Conservation (phyloP, 2,329 filamentous ascomycete genomes). For the Thelonectria olida region DNA sequence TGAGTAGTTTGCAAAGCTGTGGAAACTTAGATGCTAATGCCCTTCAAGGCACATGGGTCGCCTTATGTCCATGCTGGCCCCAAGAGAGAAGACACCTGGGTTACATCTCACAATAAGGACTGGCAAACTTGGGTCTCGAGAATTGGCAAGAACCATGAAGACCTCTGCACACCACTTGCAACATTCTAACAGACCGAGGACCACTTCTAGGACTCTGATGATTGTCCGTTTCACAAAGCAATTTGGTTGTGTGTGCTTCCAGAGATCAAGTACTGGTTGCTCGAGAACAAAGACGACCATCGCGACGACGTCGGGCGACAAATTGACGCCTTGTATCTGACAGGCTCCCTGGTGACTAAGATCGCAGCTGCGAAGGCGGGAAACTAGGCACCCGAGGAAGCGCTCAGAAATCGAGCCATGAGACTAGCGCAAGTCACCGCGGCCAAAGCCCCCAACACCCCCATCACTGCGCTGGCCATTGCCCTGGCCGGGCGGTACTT, state of each 20-base stretch:
- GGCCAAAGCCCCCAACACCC: too few relatives aligned
- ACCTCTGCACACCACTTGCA: neutral
- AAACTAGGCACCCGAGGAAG: too few relatives aligned
- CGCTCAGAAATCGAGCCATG: too few relatives aligned
- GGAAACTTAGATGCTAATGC: neutral
- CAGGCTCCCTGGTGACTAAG: too few relatives aligned
- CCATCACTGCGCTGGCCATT: too few relatives aligned
- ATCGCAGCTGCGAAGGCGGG: too few relatives aligned
- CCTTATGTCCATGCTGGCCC: neutral
- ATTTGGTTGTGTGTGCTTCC: constrained; percentile 23
- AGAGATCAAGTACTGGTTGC: constrained; percentile 4
- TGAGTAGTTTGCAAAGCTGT: constrained; percentile 6
- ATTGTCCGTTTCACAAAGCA: constrained; percentile 12
- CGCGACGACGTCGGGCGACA: neutral
- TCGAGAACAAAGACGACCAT: neutral
- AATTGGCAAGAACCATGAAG: neutral
- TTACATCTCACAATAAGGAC: neutral
- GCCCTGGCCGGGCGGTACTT: too few relatives aligned
- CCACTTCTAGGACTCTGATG: constrained; percentile 12
- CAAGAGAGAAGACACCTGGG: neutral
- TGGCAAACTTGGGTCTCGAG: too few relatives aligned
- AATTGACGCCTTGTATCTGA: neutral
- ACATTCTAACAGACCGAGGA: constrained; percentile 10
- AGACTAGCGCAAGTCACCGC: too few relatives aligned
- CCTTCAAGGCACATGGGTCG: too few relatives aligned